Evolutionary conservation across 2,329 filamentous ascomycete genomes (phyloP).

Genomic region (Fusarium pininemorale): DNA sequence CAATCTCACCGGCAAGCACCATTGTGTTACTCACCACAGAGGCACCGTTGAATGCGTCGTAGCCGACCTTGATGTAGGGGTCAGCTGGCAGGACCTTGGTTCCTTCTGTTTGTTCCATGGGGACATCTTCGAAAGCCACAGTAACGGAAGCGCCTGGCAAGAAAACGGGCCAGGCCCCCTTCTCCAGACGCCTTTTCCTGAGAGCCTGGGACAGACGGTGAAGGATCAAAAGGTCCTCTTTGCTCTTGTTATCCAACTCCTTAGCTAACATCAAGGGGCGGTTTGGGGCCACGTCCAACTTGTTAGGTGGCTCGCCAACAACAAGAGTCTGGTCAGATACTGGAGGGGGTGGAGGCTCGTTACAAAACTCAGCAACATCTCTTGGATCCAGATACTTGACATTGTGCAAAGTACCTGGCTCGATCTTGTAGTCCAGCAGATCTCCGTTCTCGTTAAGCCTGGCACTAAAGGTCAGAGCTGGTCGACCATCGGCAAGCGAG

Average conservation of each 20-base stretch:
- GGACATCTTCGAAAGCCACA: slow-evolving; percentile 53
- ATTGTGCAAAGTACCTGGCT: slow-evolving; percentile 61
- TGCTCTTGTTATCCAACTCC: slow-evolving; percentile 55
- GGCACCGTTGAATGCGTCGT: slow-evolving; percentile 44
- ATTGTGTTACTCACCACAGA: slow-evolving; percentile 57
- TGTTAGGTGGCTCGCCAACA: slow-evolving; percentile 41
- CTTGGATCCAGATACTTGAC: slow-evolving; percentile 67
- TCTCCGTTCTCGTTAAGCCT: slow-evolving; percentile 62
- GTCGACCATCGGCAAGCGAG: slow-evolving; percentile 62
- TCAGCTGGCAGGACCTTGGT: slow-evolving; percentile 52
- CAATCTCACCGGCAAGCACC: slow-evolving; percentile 69
- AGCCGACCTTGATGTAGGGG: slow-evolving; percentile 57
- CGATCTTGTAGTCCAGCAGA: slow-evolving; percentile 63
- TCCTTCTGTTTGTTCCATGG: slow-evolving; percentile 13
- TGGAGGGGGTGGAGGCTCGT: slow-evolving; percentile 44
- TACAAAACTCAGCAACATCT: slow-evolving; percentile 57
- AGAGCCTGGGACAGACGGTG: slow-evolving; percentile 58
- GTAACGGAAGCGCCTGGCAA: slow-evolving; percentile 53
- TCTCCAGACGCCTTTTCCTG: slow-evolving; percentile 53
- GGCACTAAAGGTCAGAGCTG: slow-evolving; percentile 70
- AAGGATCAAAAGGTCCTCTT: slow-evolving; percentile 58
- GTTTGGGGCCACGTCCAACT: slow-evolving; percentile 32
- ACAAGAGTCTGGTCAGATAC: slow-evolving; percentile 39
- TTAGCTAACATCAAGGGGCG: slow-evolving; percentile 56
- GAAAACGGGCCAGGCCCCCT: slow-evolving; percentile 61